Evolutionary conservation across 805 yeast species (phyloP).

Genomic region (Candida quercuum): DNA sequence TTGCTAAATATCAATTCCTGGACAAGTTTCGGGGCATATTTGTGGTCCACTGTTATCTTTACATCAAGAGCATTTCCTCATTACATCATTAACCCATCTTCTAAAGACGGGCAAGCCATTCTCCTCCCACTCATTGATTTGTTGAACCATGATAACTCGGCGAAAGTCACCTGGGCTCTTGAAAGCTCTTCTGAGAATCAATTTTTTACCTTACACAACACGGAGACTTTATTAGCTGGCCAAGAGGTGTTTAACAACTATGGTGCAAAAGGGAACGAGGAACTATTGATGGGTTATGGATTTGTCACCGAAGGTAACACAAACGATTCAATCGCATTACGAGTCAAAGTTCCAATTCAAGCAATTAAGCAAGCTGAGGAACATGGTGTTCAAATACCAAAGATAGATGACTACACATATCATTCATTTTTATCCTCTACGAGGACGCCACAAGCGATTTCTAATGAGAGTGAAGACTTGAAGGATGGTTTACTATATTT

Average conservation of each 20-base stretch:
- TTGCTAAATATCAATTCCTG: conserved; percentile 33
- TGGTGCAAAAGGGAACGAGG: conserved; percentile 90
- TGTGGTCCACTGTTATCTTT: conserved; percentile 71
- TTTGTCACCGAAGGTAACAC: conserved; percentile 48
- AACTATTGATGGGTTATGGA: conserved; percentile 75
- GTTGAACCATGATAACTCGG: conserved; percentile 61
- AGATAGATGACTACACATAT: conserved; percentile 34
- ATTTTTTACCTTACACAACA: conserved; percentile 16
- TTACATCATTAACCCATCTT: conserved; percentile 29
- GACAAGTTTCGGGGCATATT: conserved; percentile 61
- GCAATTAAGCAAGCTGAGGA: conserved; percentile 27
- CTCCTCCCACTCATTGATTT: conserved; percentile 75
- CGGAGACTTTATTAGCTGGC: conserved; percentile 15
- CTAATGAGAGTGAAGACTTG: conserved; percentile 9
- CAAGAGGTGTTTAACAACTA: conserved; percentile 72
- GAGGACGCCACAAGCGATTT: no score
- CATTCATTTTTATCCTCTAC: conserved; percentile 31
- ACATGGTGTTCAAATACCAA: conserved; percentile 32
- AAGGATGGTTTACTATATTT: conserved; percentile 30
- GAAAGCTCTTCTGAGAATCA: conserved; percentile 13
- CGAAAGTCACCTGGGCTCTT: conserved; percentile 64
- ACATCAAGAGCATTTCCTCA: conserved; percentile 82
- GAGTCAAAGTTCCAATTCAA: conserved; percentile 40
- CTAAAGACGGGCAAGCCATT: conserved; percentile 46
- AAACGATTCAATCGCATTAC: conserved; percentile 60